phyloP scores from a whole-genome alignment of 108 stramenopile species.

The Stephanodiscus triporus region DNA sequence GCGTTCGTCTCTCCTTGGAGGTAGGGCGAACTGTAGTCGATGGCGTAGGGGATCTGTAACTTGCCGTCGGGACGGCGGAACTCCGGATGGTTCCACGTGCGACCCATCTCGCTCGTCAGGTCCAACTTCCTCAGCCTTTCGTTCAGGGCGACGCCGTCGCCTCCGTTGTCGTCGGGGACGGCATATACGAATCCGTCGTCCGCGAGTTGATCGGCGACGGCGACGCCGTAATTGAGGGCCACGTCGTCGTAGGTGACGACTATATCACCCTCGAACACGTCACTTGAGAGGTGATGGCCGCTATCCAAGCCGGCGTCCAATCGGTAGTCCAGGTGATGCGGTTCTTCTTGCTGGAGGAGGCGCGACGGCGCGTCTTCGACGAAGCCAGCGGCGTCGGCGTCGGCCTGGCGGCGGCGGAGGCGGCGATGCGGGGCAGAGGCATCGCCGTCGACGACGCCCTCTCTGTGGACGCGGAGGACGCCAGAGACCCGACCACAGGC shows the following conservation, averaged over 20 bases:
- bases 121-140: slow-evolving; percentile 1
- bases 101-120: slow-evolving; percentile 15
- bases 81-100: slow-evolving; percentile 10
- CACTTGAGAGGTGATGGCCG: background rate
- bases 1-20: slow-evolving; percentile 27
- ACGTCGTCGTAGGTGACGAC: slow-evolving; percentile 27
- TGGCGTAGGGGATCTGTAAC: slow-evolving; percentile 23
- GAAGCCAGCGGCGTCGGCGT: no score
- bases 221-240: slow-evolving; percentile 20
- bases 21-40: slow-evolving; percentile 8
- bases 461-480: no score
- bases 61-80: slow-evolving; percentile 10
- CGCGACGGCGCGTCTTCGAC: background rate
- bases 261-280: slow-evolving; percentile 33
- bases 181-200: slow-evolving; percentile 30
- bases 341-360: background rate
- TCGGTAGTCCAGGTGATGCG: background rate
- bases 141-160: background rate
- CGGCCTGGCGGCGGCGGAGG: background rate
- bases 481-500: background rate
- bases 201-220: slow-evolving; percentile 21
- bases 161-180: background rate
- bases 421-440: background rate
- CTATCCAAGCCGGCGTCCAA: background rate
- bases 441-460: background rate